These are phyloP conservation scores for Solanum clarkiae DNA, from an alignment of 257 asterid genomes.

Conservation along the genomic window DNA sequence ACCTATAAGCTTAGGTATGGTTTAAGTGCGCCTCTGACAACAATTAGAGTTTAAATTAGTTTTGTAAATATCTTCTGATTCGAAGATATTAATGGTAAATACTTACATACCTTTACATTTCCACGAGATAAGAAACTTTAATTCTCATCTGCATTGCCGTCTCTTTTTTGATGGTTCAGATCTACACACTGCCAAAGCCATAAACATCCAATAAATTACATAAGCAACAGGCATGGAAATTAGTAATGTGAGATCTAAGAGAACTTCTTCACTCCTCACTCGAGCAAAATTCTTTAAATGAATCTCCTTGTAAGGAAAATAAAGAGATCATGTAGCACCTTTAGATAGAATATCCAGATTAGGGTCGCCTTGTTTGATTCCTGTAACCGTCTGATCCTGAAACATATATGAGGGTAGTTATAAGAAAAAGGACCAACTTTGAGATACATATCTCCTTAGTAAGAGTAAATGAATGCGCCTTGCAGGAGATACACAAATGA, in stretches of 20 bases:
- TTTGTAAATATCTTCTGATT: not conserved
- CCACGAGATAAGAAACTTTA: not conserved
- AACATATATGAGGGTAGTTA: not conserved
- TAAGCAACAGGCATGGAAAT: not conserved
- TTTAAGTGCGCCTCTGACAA: not conserved
- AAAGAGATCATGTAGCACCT: not conserved
- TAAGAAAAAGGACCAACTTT: not conserved
- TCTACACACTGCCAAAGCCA: constrained; percentile 12
- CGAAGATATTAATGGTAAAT: not conserved
- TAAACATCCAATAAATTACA: not conserved
- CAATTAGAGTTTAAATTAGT: not conserved
- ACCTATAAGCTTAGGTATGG: not conserved
- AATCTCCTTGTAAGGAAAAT: not conserved
- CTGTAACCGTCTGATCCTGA: not conserved
- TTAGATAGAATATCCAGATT: not conserved
- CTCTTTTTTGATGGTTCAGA: constrained; percentile 22
- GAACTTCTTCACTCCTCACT: not conserved
- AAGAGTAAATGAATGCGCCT: not conserved
- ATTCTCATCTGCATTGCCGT: constrained; percentile 1
- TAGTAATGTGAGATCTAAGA: not conserved
- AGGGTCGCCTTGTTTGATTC: not conserved
- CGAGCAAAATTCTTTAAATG: not conserved
- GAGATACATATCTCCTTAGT: not conserved
- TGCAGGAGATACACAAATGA: not conserved
- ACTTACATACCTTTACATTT: not conserved